phyloP scores from a whole-genome alignment of 169 alveolate genomes.

The Plasmodium adleri region DNA sequence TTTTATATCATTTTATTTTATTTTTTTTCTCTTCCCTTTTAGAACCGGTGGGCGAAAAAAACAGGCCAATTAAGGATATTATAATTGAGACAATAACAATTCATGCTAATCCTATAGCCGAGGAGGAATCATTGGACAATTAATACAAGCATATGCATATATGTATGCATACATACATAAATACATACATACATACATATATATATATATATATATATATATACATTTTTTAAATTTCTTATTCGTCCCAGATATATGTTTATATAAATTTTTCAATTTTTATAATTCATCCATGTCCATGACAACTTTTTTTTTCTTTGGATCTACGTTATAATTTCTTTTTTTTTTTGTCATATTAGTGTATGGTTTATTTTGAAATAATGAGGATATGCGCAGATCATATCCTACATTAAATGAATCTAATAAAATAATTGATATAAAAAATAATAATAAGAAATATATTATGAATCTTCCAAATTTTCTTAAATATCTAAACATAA shows the following conservation, averaged over 20 bases:
- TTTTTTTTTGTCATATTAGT: too few species aligned
- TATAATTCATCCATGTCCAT: too few species aligned
- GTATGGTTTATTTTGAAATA: too few species aligned
- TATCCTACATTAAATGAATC: slow-evolving; percentile 74
- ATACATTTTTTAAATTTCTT: neutral
- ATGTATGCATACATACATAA: too few species aligned
- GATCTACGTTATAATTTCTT: too few species aligned
- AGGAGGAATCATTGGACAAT: slow-evolving; percentile 78
- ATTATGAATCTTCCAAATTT: slow-evolving; percentile 18
- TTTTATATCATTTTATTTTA: neutral
- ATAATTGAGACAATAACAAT: slow-evolving; percentile 83
- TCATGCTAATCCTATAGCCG: slow-evolving; percentile 94
- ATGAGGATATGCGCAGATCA: slow-evolving; percentile 28
- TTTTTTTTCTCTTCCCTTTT: neutral
- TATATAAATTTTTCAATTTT: too few species aligned
- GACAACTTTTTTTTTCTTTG: too few species aligned
- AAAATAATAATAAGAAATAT: neutral
- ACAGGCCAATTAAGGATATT: slow-evolving; percentile 88
- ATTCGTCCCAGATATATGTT: neutral
- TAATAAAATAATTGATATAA: slow-evolving; percentile 21
- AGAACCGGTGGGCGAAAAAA: slow-evolving; percentile 89
- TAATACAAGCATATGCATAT: too few species aligned
- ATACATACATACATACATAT: too few species aligned
- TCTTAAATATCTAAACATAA: slow-evolving; percentile 37
- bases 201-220: too few species aligned